A percentile compares a stretch with the other conserved stretches of the same genome.
phyloP scores from a whole-genome alignment of 768 basidiomycete species.

The Phaeotremella skinneri region DNA sequence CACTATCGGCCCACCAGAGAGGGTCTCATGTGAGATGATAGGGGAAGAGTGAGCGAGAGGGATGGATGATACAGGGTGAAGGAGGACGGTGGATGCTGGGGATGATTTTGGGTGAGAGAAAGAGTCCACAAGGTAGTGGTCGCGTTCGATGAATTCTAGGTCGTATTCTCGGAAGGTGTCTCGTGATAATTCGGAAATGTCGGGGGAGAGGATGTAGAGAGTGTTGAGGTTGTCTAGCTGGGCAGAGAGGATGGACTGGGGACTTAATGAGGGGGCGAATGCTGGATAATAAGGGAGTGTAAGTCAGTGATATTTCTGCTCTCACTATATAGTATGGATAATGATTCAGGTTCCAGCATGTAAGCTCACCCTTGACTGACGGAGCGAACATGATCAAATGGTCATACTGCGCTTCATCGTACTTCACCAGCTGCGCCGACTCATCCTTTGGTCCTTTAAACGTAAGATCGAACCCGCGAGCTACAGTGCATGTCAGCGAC shows the following conservation, averaged over 20 bases:
- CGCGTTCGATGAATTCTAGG: slow-evolving; percentile 79
- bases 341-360: not conserved
- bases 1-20: slow-evolving; percentile 37
- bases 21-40: slow-evolving; percentile 27
- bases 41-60: slow-evolving; percentile 60
- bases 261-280: slow-evolving; percentile 78
- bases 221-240: slow-evolving; percentile 66
- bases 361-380: slow-evolving; percentile 70
- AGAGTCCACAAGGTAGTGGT: slow-evolving; percentile 78
- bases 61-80: slow-evolving; percentile 57
- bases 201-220: slow-evolving; percentile 71
- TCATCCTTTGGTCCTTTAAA: slow-evolving; percentile 80
- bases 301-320: slow-evolving; percentile 1
- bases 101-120: slow-evolving; percentile 72
- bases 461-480: slow-evolving; percentile 77
- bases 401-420: slow-evolving; percentile 71
- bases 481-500: slow-evolving; percentile 53
- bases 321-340: not conserved
- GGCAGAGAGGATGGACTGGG: slow-evolving; percentile 57
- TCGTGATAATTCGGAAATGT: slow-evolving; percentile 60
- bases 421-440: slow-evolving; percentile 63
- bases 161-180: slow-evolving; percentile 90
- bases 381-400: slow-evolving; percentile 86
- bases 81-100: slow-evolving; percentile 65
- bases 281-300: slow-evolving; percentile 55